phyloP scores from a whole-genome alignment of 768 basidiomycete species.

The Russula lepida region DNA sequence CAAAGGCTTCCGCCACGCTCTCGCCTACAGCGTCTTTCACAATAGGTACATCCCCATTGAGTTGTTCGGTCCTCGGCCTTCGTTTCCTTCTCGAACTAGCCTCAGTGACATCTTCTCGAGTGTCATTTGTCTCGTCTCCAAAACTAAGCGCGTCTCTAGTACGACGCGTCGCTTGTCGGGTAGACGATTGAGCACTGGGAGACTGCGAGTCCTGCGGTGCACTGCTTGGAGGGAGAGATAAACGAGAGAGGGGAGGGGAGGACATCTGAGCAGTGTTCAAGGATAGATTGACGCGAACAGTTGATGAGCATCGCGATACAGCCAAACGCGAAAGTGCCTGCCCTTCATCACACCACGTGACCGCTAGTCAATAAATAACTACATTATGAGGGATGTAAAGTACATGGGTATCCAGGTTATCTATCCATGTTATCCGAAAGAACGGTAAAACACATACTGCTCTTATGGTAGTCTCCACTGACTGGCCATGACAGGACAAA shows the following conservation, averaged over 20 bases:
- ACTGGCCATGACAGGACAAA: not conserved
- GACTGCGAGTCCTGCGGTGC: constrained; percentile 35
- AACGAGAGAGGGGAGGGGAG: constrained; percentile 46
- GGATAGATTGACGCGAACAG: constrained; percentile 7
- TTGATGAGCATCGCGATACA: constrained; percentile 23
- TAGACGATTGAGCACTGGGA: constrained; percentile 27
- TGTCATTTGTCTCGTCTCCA: constrained; percentile 39
- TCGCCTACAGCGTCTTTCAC: constrained; percentile 95
- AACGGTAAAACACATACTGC: not conserved
- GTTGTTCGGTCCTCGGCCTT: constrained; percentile 33
- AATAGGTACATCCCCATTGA: constrained; percentile 64
- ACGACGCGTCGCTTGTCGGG: constrained; percentile 24
- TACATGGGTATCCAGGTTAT: constrained; percentile 8
- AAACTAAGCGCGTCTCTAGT: constrained; percentile 30
- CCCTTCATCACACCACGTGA: constrained; percentile 32
- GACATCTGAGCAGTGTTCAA: constrained; percentile 52
- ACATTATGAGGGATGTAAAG: constrained; percentile 8
- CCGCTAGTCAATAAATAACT: not conserved
- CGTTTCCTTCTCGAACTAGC: constrained; percentile 36
- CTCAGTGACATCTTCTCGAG: constrained; percentile 31
- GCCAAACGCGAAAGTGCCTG: constrained; percentile 36
- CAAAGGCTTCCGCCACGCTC: constrained; percentile 87
- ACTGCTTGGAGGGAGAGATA: constrained; percentile 47
- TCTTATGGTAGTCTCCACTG: not conserved
- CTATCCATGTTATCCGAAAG: constrained; percentile 1